Percentiles rank a stretch among this genome's conserved stretches.
Conservation (phyloP, 164 flowering plant species). For the Stephania japonica region DNA sequence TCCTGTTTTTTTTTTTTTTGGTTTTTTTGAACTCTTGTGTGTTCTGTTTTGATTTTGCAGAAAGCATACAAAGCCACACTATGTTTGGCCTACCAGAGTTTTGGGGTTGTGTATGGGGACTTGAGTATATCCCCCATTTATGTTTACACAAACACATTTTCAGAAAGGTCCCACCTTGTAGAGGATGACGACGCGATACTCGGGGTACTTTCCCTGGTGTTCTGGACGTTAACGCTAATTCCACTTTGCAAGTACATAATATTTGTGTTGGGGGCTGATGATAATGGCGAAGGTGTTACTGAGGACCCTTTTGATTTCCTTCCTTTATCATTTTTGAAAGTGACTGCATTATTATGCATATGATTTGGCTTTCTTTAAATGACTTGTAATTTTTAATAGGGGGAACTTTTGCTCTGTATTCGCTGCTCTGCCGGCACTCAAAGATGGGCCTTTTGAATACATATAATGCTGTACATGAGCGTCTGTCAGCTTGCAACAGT, state of each 20-base stretch:
- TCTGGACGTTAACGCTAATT: constrained; percentile 39
- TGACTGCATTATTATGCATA: background rate
- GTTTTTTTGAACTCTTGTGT: no score
- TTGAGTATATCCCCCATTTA: constrained; percentile 34
- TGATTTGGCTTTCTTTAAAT: background rate
- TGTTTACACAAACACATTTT: constrained; percentile 35
- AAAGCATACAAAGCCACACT: constrained; percentile 19
- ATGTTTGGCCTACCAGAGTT: constrained; percentile 34
- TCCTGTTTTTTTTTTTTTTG: background rate
- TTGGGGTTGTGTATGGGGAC: constrained; percentile 43
- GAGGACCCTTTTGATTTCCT: background rate
- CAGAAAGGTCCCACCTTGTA: constrained; percentile 19
- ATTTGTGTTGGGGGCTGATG: constrained; percentile 38
- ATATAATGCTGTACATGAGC: constrained; percentile 22
- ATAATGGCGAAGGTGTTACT: constrained; percentile 38
- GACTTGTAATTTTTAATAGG: constrained; percentile 25
- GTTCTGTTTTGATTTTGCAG: constrained; percentile 15
- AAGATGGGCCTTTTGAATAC: constrained; percentile 33
- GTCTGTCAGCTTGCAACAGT: constrained; percentile 19
- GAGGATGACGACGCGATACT: constrained; percentile 26
- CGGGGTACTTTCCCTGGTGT: constrained; percentile 35
- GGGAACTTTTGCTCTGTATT: constrained; percentile 67
- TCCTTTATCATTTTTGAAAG: background rate
- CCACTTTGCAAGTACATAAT: constrained; percentile 36
- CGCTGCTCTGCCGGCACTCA: constrained; percentile 43